Evolutionary conservation across 2,329 filamentous ascomycete genomes (phyloP).

Genomic region (Sarocladiaceae sp.): DNA sequence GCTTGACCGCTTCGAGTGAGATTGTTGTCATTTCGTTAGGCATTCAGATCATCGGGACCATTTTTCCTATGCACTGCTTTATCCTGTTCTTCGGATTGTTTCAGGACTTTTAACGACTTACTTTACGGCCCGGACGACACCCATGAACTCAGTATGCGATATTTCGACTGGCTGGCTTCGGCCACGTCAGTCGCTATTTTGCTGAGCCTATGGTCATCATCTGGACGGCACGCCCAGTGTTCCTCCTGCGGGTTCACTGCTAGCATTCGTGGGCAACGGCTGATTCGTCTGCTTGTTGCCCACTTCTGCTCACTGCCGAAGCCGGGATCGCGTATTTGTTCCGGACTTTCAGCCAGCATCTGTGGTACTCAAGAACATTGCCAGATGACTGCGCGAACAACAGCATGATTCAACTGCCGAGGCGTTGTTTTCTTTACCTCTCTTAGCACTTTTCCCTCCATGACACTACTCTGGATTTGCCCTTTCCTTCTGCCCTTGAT

Average conservation of each 20-base stretch:
- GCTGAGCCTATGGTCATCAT: conserved; percentile 17
- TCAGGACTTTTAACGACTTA: conserved; percentile 26
- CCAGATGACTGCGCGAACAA: not conserved
- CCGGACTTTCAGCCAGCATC: not conserved
- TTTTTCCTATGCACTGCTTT: conserved; percentile 32
- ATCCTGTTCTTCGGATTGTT: conserved; percentile 39
- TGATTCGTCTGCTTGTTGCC: not conserved
- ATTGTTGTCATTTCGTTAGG: conserved; percentile 21
- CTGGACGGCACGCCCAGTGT: conserved; percentile 38
- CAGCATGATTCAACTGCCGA: not conserved
- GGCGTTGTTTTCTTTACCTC: not conserved
- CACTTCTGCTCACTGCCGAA: not conserved
- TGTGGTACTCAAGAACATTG: conserved; percentile 4
- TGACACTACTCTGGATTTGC: not conserved
- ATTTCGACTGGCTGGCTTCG: conserved; percentile 9
- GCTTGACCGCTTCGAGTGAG: conserved; percentile 19
- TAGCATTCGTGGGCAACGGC: not conserved
- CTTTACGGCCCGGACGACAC: conserved; percentile 34
- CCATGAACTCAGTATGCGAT: conserved; percentile 12
- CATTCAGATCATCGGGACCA: conserved; percentile 19
- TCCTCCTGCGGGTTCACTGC: conserved; percentile 20
- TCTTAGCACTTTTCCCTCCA: not conserved
- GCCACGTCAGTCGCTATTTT: not conserved
- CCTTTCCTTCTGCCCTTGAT: too few species aligned
- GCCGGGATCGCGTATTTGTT: not conserved